Evolutionary conservation across 768 basidiomycete species (phyloP), one percentile per base, ranked within the genome.

Genomic region (Russula brevipes): DNA sequence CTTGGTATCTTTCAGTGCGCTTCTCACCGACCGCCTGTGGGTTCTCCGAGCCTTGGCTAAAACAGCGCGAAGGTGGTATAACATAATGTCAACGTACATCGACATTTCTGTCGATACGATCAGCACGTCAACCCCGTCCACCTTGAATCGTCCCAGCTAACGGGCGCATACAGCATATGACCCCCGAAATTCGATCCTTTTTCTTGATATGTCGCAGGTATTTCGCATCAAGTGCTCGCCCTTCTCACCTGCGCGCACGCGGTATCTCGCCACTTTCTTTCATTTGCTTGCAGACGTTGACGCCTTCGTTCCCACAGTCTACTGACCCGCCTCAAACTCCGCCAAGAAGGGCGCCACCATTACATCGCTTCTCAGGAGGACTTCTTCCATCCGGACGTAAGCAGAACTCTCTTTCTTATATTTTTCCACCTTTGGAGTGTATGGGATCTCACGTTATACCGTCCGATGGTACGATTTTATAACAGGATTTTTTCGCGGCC

Each of bases 1-100:
- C 74, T 87, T 3, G 83, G 77, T 10, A 77, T 87, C 36, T 86
- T 82, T 70, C 83, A 85, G 80, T 83, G 61, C 36, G 80, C 70
- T n/a, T 7, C 24, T n/a, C 33, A 2, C 12, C 24, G 24, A n/a
- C n/a, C 12, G 5, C 12, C 33, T 10, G 7, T 30, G 5, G 6
- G 35, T 8, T 24, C 11, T 38, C 17, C 35, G 35, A 16, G 10
- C 2, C 6, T 41, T 41, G 38, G 49, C 57, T 59, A 10, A 59
- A 11, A 24, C 17, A 12, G 16, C 30, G 16, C 42, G 17, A 38
- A 60, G 59, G 38, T 60, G 59, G 51, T 53, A 60, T 36, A 42
- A 35, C 7, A 5, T 60, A 50, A 11, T 52, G n/a, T 52, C 51
- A 4, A 2, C 19, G 8, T 9, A 30, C 16, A 35, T 60, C 4